These are phyloP conservation scores for Aspergillus hancockii DNA, from an alignment of 495 filamentous ascomycete genomes.

Conservation along the genomic window DNA sequence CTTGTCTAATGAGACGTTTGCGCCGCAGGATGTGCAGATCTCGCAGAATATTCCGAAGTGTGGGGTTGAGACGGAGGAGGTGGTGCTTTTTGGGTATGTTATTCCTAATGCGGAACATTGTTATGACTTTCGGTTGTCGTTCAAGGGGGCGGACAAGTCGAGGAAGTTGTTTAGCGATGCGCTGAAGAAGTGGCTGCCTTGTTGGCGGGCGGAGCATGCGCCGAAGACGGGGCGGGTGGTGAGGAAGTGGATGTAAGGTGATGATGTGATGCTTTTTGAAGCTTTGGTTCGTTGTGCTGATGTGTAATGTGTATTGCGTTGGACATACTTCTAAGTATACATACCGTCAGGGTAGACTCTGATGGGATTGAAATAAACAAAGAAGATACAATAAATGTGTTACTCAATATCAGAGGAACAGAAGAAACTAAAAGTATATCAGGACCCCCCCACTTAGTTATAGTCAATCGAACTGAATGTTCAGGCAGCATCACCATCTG, in stretches of 20 bases:
- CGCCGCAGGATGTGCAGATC: slow-evolving; percentile 30
- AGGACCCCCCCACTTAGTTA: too few relatives aligned
- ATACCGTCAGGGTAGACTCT: too few relatives aligned
- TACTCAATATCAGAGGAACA: too few relatives aligned
- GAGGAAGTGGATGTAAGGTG: not conserved
- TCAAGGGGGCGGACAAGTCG: slow-evolving; percentile 31
- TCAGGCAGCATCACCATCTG: too few relatives aligned
- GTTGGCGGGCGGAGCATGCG: slow-evolving; percentile 21
- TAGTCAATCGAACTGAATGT: too few relatives aligned
- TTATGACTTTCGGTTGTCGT: slow-evolving; percentile 47
- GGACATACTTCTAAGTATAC: too few relatives aligned
- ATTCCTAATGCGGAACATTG: slow-evolving; percentile 51
- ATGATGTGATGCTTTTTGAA: not conserved
- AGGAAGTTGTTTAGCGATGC: slow-evolving; percentile 40
- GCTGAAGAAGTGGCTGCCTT: slow-evolving; percentile 49
- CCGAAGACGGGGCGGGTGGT: not conserved
- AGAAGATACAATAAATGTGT: too few relatives aligned
- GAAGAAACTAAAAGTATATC: too few relatives aligned
- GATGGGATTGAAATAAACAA: too few relatives aligned
- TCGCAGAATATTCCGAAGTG: slow-evolving; percentile 49
- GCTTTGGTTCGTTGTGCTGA: not conserved
- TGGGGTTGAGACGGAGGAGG: slow-evolving; percentile 32
- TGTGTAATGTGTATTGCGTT: too few relatives aligned
- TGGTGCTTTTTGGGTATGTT: slow-evolving; percentile 53
- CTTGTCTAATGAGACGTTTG: slow-evolving; percentile 42